Evolutionary conservation across 805 yeast genomes (phyloP).

Genomic region (Zygotorulaspora sp.): DNA sequence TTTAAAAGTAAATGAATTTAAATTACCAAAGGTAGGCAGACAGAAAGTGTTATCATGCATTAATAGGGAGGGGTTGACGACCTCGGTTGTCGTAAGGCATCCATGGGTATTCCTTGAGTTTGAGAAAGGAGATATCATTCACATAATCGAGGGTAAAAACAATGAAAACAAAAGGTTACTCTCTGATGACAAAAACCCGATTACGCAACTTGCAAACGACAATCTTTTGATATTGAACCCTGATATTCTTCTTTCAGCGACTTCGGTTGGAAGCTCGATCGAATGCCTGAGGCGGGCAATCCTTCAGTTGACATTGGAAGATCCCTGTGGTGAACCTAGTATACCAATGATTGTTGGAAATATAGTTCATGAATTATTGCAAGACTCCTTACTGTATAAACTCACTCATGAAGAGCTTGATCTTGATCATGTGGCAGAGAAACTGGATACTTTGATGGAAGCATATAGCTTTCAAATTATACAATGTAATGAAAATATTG

Average conservation of each 20-base stretch:
- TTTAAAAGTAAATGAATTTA: slow-evolving; percentile 15
- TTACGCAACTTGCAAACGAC: slow-evolving; percentile 35
- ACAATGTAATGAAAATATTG: slow-evolving; percentile 48
- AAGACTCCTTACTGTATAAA: slow-evolving; percentile 41
- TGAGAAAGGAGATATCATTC: slow-evolving; percentile 52
- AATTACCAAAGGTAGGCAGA: slow-evolving; percentile 26
- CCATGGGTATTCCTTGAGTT: slow-evolving; percentile 53
- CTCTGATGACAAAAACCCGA: slow-evolving; percentile 30
- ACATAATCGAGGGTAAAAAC: slow-evolving; percentile 47
- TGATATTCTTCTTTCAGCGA: slow-evolving; percentile 75
- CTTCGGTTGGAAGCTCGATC: slow-evolving; percentile 71
- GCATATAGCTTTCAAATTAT: slow-evolving; percentile 47
- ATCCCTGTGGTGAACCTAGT: slow-evolving; percentile 56
- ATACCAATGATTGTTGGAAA: slow-evolving; percentile 74
- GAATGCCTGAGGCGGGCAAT: slow-evolving; percentile 71
- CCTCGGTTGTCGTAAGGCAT: slow-evolving; percentile 53
- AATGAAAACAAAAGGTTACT: slow-evolving; percentile 26
- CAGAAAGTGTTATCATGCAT: slow-evolving; percentile 55
- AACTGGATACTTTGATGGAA: slow-evolving; percentile 41
- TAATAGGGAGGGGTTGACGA: slow-evolving; percentile 33
- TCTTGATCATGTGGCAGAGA: slow-evolving; percentile 28
- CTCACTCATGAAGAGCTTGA: slow-evolving; percentile 26
- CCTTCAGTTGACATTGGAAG: slow-evolving; percentile 49
- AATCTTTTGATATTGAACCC: slow-evolving; percentile 80
- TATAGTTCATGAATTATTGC: slow-evolving; percentile 72